Evolutionary conservation across 495 filamentous ascomycete species (phyloP), one percentile per base, ranked within the genome.

Genomic region (Penicillium cosmopolitanum): DNA sequence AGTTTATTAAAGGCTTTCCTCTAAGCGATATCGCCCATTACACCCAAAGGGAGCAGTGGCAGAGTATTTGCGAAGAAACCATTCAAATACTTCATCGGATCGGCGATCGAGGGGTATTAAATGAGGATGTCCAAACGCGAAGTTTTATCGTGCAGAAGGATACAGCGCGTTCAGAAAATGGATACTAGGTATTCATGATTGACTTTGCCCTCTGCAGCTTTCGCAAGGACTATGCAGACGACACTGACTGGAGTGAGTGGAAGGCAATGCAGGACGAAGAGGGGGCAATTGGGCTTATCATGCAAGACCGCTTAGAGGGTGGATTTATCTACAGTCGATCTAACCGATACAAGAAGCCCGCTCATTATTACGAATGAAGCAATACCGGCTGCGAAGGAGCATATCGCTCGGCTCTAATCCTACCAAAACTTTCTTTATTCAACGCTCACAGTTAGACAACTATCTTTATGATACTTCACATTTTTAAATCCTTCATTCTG

Each of bases 151-250:
- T 75, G 44, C 53, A 38, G 2, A 21, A 52, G 23, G 10, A 36
- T 36, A n/a, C 53, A 15, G 4, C 19, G 13, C 8, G 51, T n/a
- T 4, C 33, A 31, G 50, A 50, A 5, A 19, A 50, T 18, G n/a
- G 15, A 6, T 69, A 53, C 15, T 61, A 70, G n/a, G 58, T 68
- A 0, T 38, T 67, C 56, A 74, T 73, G 66, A 60, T 71, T 15
- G 71, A 75, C 54, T 73, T 72, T 57, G 69, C 63, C 12, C 34
- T 67, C 10, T 69, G 69, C 56, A 52, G 57, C 2, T 60, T 71
- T 50, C 73, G 65, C 18, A 21, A 55, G 25, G 58, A 67, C 0
- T 62, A 66, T 60, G 16, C 51, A 50, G 53, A 65, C 48, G 65
- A 64, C 0, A 15, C 50, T 40, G 62, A 72, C 18, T 73, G 65